These are phyloP conservation scores for Hypholoma sublateritium DNA, from an alignment of 768 basidiomycete species.

Conservation along the genomic window DNA sequence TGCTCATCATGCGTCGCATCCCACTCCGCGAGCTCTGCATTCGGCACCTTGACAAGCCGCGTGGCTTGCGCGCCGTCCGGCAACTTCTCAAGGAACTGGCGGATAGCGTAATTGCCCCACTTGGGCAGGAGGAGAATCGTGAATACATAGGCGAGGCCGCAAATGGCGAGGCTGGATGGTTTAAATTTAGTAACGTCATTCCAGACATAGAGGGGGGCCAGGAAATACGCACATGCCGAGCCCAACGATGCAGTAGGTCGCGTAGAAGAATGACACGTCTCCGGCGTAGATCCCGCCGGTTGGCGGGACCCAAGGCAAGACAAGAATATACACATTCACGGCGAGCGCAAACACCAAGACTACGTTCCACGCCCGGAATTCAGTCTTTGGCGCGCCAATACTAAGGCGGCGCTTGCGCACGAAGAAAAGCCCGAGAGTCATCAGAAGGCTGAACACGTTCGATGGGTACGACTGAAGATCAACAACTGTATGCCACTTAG, in stretches of 20 bases:
- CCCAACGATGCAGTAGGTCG: conserved; percentile 40
- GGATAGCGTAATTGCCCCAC: conserved; percentile 40
- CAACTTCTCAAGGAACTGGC: conserved; percentile 43
- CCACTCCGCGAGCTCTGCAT: conserved; percentile 30
- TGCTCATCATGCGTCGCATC: conserved; percentile 35
- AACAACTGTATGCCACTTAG: conserved; percentile 23
- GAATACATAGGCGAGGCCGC: conserved; percentile 28
- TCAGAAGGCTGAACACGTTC: conserved; percentile 35
- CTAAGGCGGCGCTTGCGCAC: conserved; percentile 31
- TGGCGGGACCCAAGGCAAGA: conserved; percentile 43
- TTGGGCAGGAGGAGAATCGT: conserved; percentile 43
- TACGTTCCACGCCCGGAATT: conserved; percentile 37
- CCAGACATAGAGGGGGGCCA: no score
- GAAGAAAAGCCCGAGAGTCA: conserved; percentile 33
- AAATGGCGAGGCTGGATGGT: conserved; percentile 26
- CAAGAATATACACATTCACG: conserved; percentile 40
- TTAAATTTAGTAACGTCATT: conserved; percentile 1
- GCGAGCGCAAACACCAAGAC: conserved; percentile 33
- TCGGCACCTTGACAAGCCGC: conserved; percentile 29
- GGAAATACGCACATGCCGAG: conserved; percentile 29
- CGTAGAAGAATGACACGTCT: conserved; percentile 43
- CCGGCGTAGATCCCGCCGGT: conserved; percentile 35
- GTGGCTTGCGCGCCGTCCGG: conserved; percentile 34
- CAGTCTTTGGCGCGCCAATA: conserved; percentile 31
- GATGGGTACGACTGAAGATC: conserved; percentile 39